Percentiles rank a stretch among this genome's conserved stretches.
These are phyloP conservation scores for Yarrowia galli DNA, from an alignment of 1,139 yeast genomes.

Conservation along the genomic window DNA sequence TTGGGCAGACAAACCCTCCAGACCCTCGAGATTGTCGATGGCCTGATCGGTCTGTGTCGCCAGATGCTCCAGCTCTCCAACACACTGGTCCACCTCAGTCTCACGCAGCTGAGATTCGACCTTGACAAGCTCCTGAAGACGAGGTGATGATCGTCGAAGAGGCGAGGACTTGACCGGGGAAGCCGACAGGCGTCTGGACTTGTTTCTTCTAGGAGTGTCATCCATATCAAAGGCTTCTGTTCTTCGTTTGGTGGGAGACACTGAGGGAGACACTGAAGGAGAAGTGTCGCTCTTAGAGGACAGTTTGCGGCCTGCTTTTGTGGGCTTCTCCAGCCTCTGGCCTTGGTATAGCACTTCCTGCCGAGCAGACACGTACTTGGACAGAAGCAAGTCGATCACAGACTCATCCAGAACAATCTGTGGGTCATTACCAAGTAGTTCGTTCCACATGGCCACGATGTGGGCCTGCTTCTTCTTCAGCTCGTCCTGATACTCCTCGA, in stretches of 20 bases:
- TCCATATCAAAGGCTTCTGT: neutral
- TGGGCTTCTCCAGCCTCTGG: neutral
- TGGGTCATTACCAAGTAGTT: neutral
- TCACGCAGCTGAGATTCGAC: neutral
- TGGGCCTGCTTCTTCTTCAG: constrained; percentile 17
- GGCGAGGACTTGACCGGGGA: constrained; percentile 21
- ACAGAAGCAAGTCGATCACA: neutral
- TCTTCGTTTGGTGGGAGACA: constrained; percentile 15
- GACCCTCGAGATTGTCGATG: neutral
- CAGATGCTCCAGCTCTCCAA: neutral
- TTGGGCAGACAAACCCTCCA: neutral
- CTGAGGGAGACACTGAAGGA: constrained; percentile 1
- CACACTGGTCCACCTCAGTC: neutral
- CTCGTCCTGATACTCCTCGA: constrained; percentile 11
- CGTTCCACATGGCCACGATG: constrained; percentile 12
- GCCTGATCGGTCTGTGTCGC: neutral
- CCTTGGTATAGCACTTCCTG: constrained; percentile 30
- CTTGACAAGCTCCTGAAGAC: constrained; percentile 1
- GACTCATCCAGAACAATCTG: neutral
- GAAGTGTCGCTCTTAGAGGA: neutral
- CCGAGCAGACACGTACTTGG: constrained; percentile 29
- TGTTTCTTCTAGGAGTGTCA: constrained; percentile 10
- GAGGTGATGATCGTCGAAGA: neutral
- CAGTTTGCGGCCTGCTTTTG: neutral
- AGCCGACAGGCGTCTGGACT: constrained; percentile 7